Conservation (phyloP, 2,329 filamentous ascomycete species). For the Penicillium fuscoglaucum region DNA sequence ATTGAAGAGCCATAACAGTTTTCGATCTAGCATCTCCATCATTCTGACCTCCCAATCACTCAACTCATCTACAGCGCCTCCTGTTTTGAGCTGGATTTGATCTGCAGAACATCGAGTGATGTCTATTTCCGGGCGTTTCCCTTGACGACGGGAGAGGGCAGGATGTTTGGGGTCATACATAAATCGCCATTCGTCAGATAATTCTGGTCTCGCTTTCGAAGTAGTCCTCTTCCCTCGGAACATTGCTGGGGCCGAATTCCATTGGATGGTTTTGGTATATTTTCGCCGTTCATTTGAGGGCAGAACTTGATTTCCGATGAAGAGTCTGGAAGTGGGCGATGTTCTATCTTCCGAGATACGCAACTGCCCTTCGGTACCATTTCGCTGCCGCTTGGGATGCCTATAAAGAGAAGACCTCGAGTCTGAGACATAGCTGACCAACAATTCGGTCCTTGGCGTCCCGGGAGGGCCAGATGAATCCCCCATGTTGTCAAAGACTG, state of each 20-base stretch:
- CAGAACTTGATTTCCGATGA: background rate
- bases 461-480: conserved; percentile 37
- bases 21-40: conserved; percentile 38
- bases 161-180: background rate
- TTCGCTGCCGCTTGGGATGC: background rate
- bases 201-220: background rate
- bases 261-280: conserved; percentile 2
- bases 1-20: conserved; percentile 40
- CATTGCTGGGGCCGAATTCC: conserved; percentile 9
- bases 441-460: conserved; percentile 33
- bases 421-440: conserved; percentile 25
- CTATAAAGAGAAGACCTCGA: background rate
- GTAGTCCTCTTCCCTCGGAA: background rate
- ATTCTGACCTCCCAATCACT: conserved; percentile 41
- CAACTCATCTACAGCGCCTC: conserved; percentile 16
- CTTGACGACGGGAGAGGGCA: background rate
- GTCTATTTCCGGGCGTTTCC: background rate
- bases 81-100: background rate
- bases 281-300: background rate
- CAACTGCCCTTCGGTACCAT: background rate
- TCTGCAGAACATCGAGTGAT: background rate
- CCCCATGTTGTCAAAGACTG: conserved; percentile 13
- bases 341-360: background rate
- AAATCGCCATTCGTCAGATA: conserved; percentile 6
- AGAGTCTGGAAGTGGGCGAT: background rate